Conservation (phyloP, 305 asterid genomes). For the Solanum chacoense region DNA sequence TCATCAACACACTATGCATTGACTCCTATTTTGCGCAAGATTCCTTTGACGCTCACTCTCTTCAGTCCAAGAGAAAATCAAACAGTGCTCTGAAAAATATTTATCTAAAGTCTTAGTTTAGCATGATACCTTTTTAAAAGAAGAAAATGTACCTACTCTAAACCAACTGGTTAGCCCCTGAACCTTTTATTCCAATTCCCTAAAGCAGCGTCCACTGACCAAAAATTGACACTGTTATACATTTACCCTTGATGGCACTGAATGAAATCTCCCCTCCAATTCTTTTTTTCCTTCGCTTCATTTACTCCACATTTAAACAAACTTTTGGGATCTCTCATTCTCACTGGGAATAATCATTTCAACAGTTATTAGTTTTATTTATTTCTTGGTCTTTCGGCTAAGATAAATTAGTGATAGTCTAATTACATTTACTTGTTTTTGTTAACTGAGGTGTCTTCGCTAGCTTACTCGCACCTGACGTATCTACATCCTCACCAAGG, state of each 20-base stretch:
- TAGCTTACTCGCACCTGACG: not conserved
- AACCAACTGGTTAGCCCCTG: not conserved
- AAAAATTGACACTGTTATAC: not conserved
- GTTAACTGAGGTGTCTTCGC: not conserved
- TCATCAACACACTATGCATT: not conserved
- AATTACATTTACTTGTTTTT: not conserved
- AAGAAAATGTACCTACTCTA: not conserved
- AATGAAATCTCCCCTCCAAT: not conserved
- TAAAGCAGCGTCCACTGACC: not conserved
- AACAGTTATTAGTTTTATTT: not conserved
- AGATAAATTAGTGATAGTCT: not conserved
- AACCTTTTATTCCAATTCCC: not conserved
- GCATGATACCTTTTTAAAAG: not conserved
- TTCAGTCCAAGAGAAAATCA: not conserved
- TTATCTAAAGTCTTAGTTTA: not conserved
- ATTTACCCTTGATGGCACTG: not conserved
- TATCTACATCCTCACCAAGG: not conserved
- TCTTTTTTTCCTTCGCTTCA: not conserved
- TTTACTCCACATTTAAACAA: not conserved
- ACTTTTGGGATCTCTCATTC: not conserved
- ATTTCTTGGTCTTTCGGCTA: not conserved
- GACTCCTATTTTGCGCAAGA: not conserved
- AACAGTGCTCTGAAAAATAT: not conserved
- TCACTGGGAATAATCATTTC: not conserved
- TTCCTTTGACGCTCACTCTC: not conserved